phyloP scores from a whole-genome alignment of 2,329 filamentous ascomycete species.

The Didymella sp. region DNA sequence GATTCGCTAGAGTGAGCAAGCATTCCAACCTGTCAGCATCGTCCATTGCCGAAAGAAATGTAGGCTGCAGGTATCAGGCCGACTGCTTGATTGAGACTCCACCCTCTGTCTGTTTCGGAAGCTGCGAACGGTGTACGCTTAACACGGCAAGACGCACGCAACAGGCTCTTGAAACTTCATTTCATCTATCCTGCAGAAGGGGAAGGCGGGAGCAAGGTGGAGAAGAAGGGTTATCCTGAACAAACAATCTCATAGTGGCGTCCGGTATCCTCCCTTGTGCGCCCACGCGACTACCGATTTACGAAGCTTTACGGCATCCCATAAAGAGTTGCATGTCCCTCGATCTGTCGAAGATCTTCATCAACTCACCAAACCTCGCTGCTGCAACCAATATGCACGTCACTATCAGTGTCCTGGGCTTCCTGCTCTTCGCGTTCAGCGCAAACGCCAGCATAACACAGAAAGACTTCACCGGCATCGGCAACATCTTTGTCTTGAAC shows the following conservation, averaged over 20 bases:
- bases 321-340: conserved; percentile 3
- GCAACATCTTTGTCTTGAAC: conserved; percentile 40
- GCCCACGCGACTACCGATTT: background rate
- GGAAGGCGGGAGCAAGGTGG: background rate
- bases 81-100: conserved; percentile 6
- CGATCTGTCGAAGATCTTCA: background rate
- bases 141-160: background rate
- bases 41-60: conserved; percentile 2
- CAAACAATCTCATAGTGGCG: conserved; percentile 11
- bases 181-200: conserved; percentile 2
- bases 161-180: background rate
- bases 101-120: background rate
- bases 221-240: background rate
- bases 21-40: conserved; percentile 17
- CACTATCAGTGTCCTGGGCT: conserved; percentile 19
- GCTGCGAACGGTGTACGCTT: conserved; percentile 1
- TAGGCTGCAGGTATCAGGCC: background rate
- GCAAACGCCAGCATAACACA: conserved; percentile 30
- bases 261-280: conserved; percentile 10
- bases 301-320: background rate
- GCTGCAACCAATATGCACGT: conserved; percentile 12
- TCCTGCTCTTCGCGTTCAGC: conserved; percentile 17
- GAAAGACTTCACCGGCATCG: conserved; percentile 40
- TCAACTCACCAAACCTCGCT: background rate
- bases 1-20: conserved; percentile 10